Evolutionary conservation across 2,329 filamentous ascomycete species (phyloP), one percentile per base, ranked within the genome.

Genomic region (Albifimbria verrucaria): DNA sequence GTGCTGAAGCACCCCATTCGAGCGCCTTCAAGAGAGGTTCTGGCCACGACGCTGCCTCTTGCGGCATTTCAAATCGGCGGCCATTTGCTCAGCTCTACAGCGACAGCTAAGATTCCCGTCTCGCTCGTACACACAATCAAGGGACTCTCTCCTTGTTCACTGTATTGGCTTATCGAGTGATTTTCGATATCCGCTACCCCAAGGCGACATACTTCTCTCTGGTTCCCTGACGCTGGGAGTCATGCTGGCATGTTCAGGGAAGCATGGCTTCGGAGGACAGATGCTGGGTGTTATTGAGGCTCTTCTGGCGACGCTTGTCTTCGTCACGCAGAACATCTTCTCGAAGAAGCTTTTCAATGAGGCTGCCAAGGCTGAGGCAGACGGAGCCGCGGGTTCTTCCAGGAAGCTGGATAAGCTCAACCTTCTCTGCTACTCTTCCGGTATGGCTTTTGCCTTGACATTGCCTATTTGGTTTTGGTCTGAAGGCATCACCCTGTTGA

Each of bases 111-210:
- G 68, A 97, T 99, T 51, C 93, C 94, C 1, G 94, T 99, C 1
- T 97, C 94, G 7, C 81, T 99, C 32, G 94, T 99, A 3, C 94
- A 99, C 72, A 99, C 94, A 1, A 97, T 99, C 74, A 99, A 99
- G 75, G 94, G 94, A 7, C 83, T 99, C 23, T 97, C 93, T 3
- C 94, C 94, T 4, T 99, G 7, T 95, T 99, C 69, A 99, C 94
- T 0, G 94, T 99, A 42, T 72, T 96, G 52, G 94, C 94, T 50
- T 99, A 99, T 68, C 87, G 94, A 51, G 72, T 96, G 59, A 80
- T 97, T 66, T 96, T 93, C 73, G 82, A 91, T 62, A 95, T 97
- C 56, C 86, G 83, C 59, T 97, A 99, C 70, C 91, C 92, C 1
- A 79, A 79, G 28, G 85, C 92, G 7, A 97, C 93, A 2, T 99